These are phyloP conservation scores for Clonostachys rhizophaga DNA, from an alignment of 2,329 filamentous ascomycete genomes.

Conservation along the genomic window DNA sequence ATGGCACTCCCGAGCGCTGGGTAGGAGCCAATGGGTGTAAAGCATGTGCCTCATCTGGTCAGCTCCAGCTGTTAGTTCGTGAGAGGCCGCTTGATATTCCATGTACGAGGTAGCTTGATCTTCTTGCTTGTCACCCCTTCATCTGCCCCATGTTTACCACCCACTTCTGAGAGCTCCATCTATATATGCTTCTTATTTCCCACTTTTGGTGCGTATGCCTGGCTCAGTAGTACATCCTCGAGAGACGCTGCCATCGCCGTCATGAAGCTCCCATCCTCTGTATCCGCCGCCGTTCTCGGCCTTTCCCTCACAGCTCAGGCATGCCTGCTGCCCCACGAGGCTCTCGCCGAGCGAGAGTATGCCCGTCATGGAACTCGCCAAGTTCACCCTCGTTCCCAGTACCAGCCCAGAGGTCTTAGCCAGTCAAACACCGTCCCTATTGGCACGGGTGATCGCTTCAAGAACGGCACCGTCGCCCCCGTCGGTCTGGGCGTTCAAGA, in stretches of 20 bases:
- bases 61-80: too few relatives aligned
- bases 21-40: too few relatives aligned
- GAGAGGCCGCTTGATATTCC: too few relatives aligned
- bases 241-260: conserved; percentile 1
- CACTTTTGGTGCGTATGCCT: too few relatives aligned
- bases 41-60: too few relatives aligned
- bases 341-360: conserved; percentile 2
- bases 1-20: too few relatives aligned
- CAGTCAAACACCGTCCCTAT: conserved; percentile 18
- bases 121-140: too few relatives aligned
- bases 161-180: too few relatives aligned
- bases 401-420: conserved; percentile 24
- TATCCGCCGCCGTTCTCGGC: conserved; percentile 7
- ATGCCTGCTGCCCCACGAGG: conserved; percentile 2
- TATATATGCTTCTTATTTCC: too few relatives aligned
- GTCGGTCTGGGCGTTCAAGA: conserved; percentile 20
- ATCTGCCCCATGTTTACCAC: too few relatives aligned
- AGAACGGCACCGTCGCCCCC: conserved; percentile 21
- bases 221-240: too few relatives aligned
- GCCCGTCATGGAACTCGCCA: neutral
- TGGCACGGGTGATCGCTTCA: conserved; percentile 29
- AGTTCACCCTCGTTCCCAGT: neutral
- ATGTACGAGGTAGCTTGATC: too few relatives aligned
- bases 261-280: conserved; percentile 19
- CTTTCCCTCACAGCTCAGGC: neutral